Percentiles rank a stretch among this genome's conserved stretches.
Conservation (phyloP, 2,329 filamentous ascomycete genomes). For the Paecilomyces sp. region DNA sequence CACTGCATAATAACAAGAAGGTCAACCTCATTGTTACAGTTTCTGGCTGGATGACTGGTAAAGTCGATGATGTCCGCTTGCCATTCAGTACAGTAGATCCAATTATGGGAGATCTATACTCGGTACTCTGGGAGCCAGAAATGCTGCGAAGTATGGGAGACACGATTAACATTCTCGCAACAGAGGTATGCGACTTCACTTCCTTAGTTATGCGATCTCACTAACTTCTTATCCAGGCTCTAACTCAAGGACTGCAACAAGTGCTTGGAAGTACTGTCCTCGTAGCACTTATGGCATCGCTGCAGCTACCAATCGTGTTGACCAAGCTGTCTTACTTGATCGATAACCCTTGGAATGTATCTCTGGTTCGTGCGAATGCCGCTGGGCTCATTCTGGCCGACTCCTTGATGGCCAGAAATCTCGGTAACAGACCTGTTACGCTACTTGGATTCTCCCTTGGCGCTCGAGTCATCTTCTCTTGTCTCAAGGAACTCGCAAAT, state of each 20-base stretch:
- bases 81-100: constrained; percentile 96
- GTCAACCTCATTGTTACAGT: constrained; percentile 94
- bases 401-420: constrained; percentile 82
- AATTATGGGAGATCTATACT: constrained; percentile 97
- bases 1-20: constrained; percentile 94
- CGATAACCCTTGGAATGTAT: constrained; percentile 98
- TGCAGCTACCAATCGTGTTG: constrained; percentile 85
- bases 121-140: constrained; percentile 93
- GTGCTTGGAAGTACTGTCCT: constrained; percentile 85
- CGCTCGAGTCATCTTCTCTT: constrained; percentile 85
- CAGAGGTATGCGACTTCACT: constrained; percentile 63
- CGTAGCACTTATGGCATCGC: constrained; percentile 80
- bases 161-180: constrained; percentile 96
- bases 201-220: not conserved
- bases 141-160: constrained; percentile 97
- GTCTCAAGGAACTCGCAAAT: constrained; percentile 75
- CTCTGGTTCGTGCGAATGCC: constrained; percentile 77
- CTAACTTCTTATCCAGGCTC: constrained; percentile 54
- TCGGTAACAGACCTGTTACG: constrained; percentile 85
- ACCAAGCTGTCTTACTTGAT: constrained; percentile 94
- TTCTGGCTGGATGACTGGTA: constrained; percentile 97
- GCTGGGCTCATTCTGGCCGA: constrained; percentile 91
- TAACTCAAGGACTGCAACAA: constrained; percentile 94
- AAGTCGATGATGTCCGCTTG: constrained; percentile 89
- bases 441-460: constrained; percentile 93